Base-by-base conservation (phyloP, 2,329 filamentous ascomycete genomes). In the Cladophialophora yegresii region DNA sequence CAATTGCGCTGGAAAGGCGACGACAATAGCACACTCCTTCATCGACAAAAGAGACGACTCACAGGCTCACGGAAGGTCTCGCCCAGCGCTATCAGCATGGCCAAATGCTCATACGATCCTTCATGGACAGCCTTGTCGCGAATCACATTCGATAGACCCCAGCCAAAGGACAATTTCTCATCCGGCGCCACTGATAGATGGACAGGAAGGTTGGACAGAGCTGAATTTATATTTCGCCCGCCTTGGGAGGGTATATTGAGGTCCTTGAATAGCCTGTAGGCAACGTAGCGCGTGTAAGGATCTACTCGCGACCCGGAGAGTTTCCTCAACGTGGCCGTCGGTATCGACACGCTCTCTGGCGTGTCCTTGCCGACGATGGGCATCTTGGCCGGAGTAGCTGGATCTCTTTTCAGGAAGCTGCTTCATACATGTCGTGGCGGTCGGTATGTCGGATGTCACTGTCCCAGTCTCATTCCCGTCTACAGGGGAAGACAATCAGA, bases 51-150 rank as follows among this genome's bases (percentile, higher is more conserved):
- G 28, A 32, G 51, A 54, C 16, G 13, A 33, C 51, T 30, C 51
- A 54, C 23, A 5, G 63, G 61, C 49, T 71, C 66, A 43, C 65
- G 67, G 30, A 71, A 71, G 28, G 55, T 67, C 49, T 69, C 69
- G 1, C 64, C 62, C 26, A 71, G 30, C 13, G 67, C 67, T 9
- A 64, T 62, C 56, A 69, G 57, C 33, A 69, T 58, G 40, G 67
- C 64, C 2, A 71, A 51, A 61, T 71, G 63, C 32, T 71, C 69
- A 47, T 71, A 71, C 6, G 65, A 66, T 1, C 64, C 64, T 43
- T 62, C 59, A 47, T 71, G 69, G 12, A 71, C 60, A 7, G 33
- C 59, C 47, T 63, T 57, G 47, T 66, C 65, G 23, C 66, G 67
- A 30, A 71, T 67, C 23, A 68, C 58, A 50, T 68, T 66, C 8